Evolutionary conservation across 2,329 filamentous ascomycete genomes (phyloP), one percentile per base, ranked within the genome.

Genomic region (Chaetothyriales sp.): DNA sequence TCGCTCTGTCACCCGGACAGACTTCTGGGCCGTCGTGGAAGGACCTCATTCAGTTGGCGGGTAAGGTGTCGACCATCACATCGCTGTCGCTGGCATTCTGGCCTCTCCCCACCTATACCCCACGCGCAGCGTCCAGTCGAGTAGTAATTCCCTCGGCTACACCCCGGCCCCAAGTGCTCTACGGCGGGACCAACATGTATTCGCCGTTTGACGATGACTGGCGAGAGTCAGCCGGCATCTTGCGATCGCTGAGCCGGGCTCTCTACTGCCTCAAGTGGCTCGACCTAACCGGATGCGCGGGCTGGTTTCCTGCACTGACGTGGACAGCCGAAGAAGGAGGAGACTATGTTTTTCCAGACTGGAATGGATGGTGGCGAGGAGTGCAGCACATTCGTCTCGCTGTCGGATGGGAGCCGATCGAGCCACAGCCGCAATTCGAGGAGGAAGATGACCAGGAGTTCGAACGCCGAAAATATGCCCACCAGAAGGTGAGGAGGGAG

Each of bases 61-160:
- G 72, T 0, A 68, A 74, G 22, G 63, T 79, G 0, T 68, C 74
- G n/a, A 77, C 71, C 2, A 61, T 83, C 20, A 80, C 77, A 0
- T 78, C 81, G 56, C 67, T 83, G 1, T 81, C 78, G 0, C 68
- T 83, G 1, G 78, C 78, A 2, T 70, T 78, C 61, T 83, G 79
- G 79, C 77, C 78, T 2, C 65, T 69, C 18, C 79, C 79, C 1
- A 76, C 73, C 0, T 64, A 75, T n/a, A 78, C 75, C 0, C 75
- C 76, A 0, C 74, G 77, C 53, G 65, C 76, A 2, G 64, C 65
- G 44, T 58, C 50, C 26, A 57, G 50, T 45, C 50, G 55, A 36
- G 48, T 51, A 8, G 43, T 53, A 15, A 44, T 59, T 25, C 50
- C 50, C 20, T 36, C 22, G 1, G 46, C 51, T 10, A 49, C 54